Base-by-base conservation (phyloP, 192 early-diverging fungal species). In the Gonapodya sp. region DNA sequence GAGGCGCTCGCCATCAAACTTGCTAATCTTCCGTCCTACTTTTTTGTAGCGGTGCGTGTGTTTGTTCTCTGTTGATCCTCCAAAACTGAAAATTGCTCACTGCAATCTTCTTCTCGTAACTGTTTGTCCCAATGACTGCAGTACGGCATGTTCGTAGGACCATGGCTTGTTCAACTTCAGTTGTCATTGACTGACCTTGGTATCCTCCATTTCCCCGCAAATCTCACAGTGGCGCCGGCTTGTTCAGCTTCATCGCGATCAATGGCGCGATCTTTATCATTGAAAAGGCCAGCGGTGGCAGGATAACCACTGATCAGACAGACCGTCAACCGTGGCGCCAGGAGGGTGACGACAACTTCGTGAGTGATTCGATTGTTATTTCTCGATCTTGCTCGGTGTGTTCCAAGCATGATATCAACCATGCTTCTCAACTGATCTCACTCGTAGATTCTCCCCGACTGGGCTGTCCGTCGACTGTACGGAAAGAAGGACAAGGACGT, bases 141-240 rank as follows among this genome's bases (percentile, higher is more conserved):
- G 46, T 64, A 64, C 46, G 46, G 46, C 8, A 64, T 64, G 46
- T 64, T 8, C 8, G 46, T 64, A 16, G 8, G 8, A 16, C 46
- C 46, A 64, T 64, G 8, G 46, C 24, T 24, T 16, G 46, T 64
- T 64, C 8, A 16, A 16, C 46, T 16, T 64, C 46, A 64, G 8
- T 8, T 24, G 46, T 16, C 24, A 64, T 64, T 64, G 8, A 8
- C 46, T 64, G 46, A 64, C 24, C 8, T 64, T 16, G 90, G 89
- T 46, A 93, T 94, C 80, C 92, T 92, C 18, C n/a, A n/a, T n/a
- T n/a, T n/a, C n/a, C n/a, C n/a, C n/a, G n/a, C n/a, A n/a, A n/a
- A n/a, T 93, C 94, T 84, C 92, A 93, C 80, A 86, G 94, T 31
- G 91, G 93, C 75, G 91, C 88, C 35, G 94, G 94, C 31, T 84